phyloP scores from a whole-genome alignment of 345 rosid genomes.

The Camelina laxa region DNA sequence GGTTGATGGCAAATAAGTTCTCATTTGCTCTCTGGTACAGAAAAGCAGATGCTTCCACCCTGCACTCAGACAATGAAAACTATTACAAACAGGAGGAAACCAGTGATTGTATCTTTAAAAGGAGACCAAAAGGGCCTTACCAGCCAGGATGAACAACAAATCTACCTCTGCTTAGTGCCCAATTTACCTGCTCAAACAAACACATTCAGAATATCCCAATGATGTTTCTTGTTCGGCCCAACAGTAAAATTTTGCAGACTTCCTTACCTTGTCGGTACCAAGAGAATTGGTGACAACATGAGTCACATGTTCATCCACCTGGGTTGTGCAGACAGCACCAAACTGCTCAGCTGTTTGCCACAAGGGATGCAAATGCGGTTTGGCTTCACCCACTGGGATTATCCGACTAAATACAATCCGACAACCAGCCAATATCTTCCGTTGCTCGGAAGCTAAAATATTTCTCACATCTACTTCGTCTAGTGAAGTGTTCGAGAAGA shows the following conservation, averaged over 20 bases:
- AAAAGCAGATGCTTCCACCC: constrained; percentile 99
- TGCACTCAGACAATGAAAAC: constrained; percentile 43
- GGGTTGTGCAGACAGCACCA: constrained; percentile 93
- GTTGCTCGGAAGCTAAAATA: constrained; percentile 85
- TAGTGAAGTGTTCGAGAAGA: constrained; percentile 70
- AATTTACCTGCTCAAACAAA: constrained; percentile 78
- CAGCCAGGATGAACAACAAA: constrained; percentile 96
- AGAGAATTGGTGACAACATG: constrained; percentile 96
- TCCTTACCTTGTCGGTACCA: constrained; percentile 93
- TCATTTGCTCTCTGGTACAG: constrained; percentile 97
- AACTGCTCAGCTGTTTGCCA: constrained; percentile 99
- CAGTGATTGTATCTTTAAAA: neutral
- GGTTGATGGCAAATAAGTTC: constrained; percentile 79
- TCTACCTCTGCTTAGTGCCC: constrained; percentile 82
- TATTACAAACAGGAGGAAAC: constrained; percentile 23
- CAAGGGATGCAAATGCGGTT: constrained; percentile 89
- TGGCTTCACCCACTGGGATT: constrained; percentile 91
- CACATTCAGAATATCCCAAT: constrained; percentile 25
- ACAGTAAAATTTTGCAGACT: constrained; percentile 5
- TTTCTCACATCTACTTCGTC: constrained; percentile 91
- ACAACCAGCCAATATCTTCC: constrained; percentile 84
- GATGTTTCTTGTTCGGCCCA: neutral
- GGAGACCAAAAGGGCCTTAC: constrained; percentile 51
- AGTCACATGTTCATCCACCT: constrained; percentile 88
- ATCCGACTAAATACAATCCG: constrained; percentile 90